A percentile compares a stretch with the other conserved stretches of the same genome.
These are phyloP conservation scores for Aspergillus sp. DNA, from an alignment of 2,329 filamentous ascomycete genomes.

Conservation along the genomic window DNA sequence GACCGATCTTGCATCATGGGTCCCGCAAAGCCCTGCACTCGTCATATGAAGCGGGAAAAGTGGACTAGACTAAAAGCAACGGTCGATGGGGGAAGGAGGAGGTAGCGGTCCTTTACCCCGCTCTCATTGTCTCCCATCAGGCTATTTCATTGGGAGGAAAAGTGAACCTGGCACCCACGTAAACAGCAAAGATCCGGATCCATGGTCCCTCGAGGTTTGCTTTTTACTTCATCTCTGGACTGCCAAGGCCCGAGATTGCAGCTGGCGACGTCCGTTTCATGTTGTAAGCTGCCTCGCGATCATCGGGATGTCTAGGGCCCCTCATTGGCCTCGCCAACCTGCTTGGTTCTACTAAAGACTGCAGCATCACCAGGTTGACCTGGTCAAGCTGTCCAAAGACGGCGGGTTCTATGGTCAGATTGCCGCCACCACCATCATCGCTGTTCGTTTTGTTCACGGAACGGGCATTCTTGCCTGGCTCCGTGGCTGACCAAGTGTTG, in stretches of 20 bases:
- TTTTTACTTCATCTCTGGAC: constrained; percentile 9
- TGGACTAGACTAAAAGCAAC: background rate
- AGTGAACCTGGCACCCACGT: constrained; percentile 7
- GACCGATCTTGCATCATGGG: constrained; percentile 9
- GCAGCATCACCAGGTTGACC: constrained; percentile 12
- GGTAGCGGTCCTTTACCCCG: constrained; percentile 11
- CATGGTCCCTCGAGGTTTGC: constrained; percentile 7
- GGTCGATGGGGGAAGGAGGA: background rate
- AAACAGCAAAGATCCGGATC: constrained; percentile 1
- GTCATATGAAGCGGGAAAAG: background rate
- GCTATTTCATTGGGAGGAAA: constrained; percentile 15
- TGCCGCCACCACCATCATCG: constrained; percentile 11
- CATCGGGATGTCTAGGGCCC: constrained; percentile 12
- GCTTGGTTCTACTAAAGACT: constrained; percentile 13
- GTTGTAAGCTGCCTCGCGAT: constrained; percentile 13
- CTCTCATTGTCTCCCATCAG: constrained; percentile 8
- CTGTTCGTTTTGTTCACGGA: background rate
- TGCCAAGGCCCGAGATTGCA: constrained; percentile 12
- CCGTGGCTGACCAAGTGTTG: constrained; percentile 3
- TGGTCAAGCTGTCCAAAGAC: background rate
- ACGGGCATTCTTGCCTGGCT: background rate
- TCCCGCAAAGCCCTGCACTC: constrained; percentile 1
- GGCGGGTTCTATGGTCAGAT: constrained; percentile 6
- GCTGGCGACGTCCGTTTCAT: constrained; percentile 11
- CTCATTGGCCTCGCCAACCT: constrained; percentile 12